Conservation (phyloP, 805 yeast species). For the Myxozyma mucilagina region DNA sequence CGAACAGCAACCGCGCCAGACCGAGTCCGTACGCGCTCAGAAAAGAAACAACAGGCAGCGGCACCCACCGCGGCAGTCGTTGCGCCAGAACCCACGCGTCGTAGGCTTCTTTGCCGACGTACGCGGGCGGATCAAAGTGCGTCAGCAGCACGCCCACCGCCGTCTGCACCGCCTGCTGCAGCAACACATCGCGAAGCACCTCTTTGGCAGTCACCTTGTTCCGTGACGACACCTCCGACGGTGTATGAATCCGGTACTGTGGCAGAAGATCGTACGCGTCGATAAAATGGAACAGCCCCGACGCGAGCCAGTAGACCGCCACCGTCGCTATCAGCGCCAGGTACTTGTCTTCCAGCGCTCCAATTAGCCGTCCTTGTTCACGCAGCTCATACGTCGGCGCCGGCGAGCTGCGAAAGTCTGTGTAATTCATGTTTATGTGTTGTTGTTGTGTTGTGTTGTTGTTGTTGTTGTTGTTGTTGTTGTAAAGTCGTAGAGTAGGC, state of each 20-base stretch:
- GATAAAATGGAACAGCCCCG: slow-evolving; percentile 69
- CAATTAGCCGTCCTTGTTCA: slow-evolving; percentile 44
- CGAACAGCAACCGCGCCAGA: slow-evolving; percentile 53
- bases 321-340: slow-evolving; percentile 76
- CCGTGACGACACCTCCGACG: slow-evolving; percentile 74
- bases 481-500: too few species aligned
- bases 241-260: slow-evolving; percentile 84
- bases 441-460: too few species aligned
- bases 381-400: slow-evolving; percentile 29
- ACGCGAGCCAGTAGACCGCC: slow-evolving; percentile 78
- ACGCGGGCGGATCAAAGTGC: slow-evolving; percentile 50
- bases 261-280: slow-evolving; percentile 78
- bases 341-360: slow-evolving; percentile 68
- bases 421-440: slow-evolving; percentile 8
- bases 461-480: too few species aligned
- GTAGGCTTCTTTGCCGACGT: slow-evolving; percentile 26
- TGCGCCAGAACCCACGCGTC: slow-evolving; percentile 47
- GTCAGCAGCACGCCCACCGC: slow-evolving; percentile 61
- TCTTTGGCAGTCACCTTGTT: slow-evolving; percentile 71
- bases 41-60: slow-evolving; percentile 51
- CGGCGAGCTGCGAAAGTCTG: slow-evolving; percentile 24
- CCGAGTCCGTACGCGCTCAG: slow-evolving; percentile 68
- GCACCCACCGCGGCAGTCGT: slow-evolving; percentile 44
- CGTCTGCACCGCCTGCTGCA: slow-evolving; percentile 85
- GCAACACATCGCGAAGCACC: slow-evolving; percentile 76